Evolutionary conservation across 768 basidiomycete species (phyloP), one percentile per base, ranked within the genome.

Genomic region (Tricholoma sp.): DNA sequence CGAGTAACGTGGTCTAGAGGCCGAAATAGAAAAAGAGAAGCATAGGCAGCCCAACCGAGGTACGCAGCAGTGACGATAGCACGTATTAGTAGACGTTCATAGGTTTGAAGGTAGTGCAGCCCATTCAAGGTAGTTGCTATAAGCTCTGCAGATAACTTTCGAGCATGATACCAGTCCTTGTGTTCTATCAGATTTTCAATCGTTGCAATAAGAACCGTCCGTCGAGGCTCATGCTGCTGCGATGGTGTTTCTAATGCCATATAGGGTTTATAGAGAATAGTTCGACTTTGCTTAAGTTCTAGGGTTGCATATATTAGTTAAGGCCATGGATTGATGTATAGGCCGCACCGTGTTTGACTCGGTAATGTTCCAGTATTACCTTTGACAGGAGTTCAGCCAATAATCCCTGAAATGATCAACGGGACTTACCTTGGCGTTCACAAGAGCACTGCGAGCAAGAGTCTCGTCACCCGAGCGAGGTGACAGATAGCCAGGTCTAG

Each of bases 91-190:
- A 81, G 73, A 16, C 89, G 83, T 66, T 94, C 90, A 67, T 93
- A 94, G 67, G 89, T 92, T 69, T 93, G 88, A 4, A 93, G 79
- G 65, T 93, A 93, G 29, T 84, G 83, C 31, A 91, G 70, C 0
- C 90, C 91, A 35, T 74, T 70, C 4, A 91, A 72, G 5, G 79
- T 75, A 10, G 73, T 63, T 34, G 76, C 58, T 46, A 89, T 85
- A 10, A 91, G 75, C 18, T 78, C 69, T 2, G 72, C 66, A 1
- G 86, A 83, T 21, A 69, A 66, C 10, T 66, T 61, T 32, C 85
- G 80, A 0, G 82, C 83, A n/a, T 75, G 69, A 10, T 65, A 59
- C 78, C 81, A 89, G 3, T 72, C 54, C 29, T 72, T 68, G 7
- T 66, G 55, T 4, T 60, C 57, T 29, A 91, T 76, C 14, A 79